Evolutionary conservation across 495 filamentous ascomycete genomes (phyloP).

Genomic region (Daldinia childiae): DNA sequence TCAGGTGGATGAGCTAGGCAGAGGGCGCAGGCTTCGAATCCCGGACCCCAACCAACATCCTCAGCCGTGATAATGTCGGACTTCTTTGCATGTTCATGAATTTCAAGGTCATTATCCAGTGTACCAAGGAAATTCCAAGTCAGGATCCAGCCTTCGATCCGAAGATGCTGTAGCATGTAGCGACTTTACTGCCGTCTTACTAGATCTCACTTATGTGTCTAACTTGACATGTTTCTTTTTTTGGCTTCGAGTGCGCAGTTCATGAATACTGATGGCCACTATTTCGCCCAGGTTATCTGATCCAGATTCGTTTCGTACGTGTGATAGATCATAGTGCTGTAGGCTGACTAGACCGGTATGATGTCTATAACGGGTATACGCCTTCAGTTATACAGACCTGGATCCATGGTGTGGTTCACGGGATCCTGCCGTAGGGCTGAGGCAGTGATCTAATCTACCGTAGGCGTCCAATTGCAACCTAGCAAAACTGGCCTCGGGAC

Average conservation of each 20-base stretch:
- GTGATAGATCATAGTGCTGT: conserved; percentile 21
- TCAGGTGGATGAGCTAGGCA: conserved; percentile 34
- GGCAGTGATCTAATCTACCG: conserved; percentile 36
- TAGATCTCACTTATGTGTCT: conserved; percentile 12
- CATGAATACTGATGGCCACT: not conserved
- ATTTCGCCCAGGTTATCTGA: not conserved
- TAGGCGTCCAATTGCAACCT: conserved; percentile 33
- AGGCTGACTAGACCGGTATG: conserved; percentile 20
- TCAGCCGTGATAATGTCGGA: conserved; percentile 23
- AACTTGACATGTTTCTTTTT: conserved; percentile 12
- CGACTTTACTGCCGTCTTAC: conserved; percentile 7
- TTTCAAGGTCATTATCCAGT: conserved; percentile 10
- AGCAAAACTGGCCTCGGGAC: conserved; percentile 20
- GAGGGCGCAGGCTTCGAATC: conserved; percentile 38
- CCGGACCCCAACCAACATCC: conserved; percentile 39
- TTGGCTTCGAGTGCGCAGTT: not conserved
- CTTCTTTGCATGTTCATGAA: conserved; percentile 14
- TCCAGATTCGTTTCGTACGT: conserved; percentile 5
- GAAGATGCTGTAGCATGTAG: conserved; percentile 17
- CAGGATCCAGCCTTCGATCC: conserved; percentile 18
- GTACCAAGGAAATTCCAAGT: conserved; percentile 14
- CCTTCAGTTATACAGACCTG: conserved; percentile 20
- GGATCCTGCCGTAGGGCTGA: conserved; percentile 45
- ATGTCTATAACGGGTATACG: conserved; percentile 25
- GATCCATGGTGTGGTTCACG: conserved; percentile 36